Evolutionary conservation across 768 basidiomycete genomes (phyloP), one percentile per base, ranked within the genome.

Genomic region (Amanita fuliginea): DNA sequence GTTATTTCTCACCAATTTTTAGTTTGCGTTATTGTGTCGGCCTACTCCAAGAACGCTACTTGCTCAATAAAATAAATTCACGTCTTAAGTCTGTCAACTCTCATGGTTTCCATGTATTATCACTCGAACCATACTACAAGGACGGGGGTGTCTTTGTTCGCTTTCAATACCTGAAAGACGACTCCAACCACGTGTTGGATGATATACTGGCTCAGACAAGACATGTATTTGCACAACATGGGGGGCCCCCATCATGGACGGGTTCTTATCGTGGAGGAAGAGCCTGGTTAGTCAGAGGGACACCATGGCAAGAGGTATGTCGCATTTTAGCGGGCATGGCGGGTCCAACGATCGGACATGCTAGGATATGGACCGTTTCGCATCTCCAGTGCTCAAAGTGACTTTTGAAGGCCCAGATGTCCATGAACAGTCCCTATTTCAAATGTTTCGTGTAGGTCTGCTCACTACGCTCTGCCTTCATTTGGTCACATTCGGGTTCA

Each of bases 351-450:
- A 24, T 26, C 9, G 4, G 18, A 42, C 11, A 11, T 34, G 14
- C 14, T 47, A 94, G 87, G 95, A 98, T 55, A 80, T 97, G 78
- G 72, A 81, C 51, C 73, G 87, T 46, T 95, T 80, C 61, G 82
- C 91, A 0, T 84, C 86, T 16, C 68, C 72, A 2, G 71, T 84
- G 7, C 59, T 97, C 45, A 77, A 78, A 51, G 76, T 95, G n/a
- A 67, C 77, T 5, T 97, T 95, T 56, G 87, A 95, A 28, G 95
- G 95, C 0, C 84, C 90, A 1, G 93, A 96, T 59, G 67, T 93
- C 1, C 74, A 76, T 24, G 89, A 94, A 57, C 87, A 94, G 63
- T 61, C 71, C 0, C 67, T 95, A 0, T 97, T 91, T 59, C 69
- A 81, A 22, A 64, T 90, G 19, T 78, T 92, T 51, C 74, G 92